Conservation (phyloP, 192 early-diverging fungal genomes). For the Linderina pennispora region DNA sequence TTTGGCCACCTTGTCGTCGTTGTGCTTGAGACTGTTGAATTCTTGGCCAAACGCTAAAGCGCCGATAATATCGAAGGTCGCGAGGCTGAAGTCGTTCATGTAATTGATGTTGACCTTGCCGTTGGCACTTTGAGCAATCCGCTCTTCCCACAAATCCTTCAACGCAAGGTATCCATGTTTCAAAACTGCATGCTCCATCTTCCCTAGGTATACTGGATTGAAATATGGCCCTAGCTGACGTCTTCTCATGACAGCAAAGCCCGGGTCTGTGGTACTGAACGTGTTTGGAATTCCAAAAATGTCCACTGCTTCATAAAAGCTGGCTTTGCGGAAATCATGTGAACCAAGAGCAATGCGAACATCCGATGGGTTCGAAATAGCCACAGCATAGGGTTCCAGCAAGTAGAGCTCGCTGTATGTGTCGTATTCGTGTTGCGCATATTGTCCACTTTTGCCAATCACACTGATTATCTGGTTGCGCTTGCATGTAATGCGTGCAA, state of each 20-base stretch:
- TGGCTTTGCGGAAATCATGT: background rate
- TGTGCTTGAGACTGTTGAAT: background rate
- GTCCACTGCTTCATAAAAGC: too few relatives aligned
- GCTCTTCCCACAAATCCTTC: background rate
- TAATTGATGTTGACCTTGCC: background rate
- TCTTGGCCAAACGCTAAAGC: background rate
- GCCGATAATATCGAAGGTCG: background rate
- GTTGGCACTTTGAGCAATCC: too few relatives aligned
- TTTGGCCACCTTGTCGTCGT: background rate
- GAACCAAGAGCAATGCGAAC: background rate
- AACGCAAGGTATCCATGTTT: background rate
- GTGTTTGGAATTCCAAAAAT: background rate
- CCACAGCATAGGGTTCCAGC: background rate
- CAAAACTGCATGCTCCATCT: background rate
- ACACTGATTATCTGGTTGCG: background rate
- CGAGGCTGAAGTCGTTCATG: background rate
- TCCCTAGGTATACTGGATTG: background rate
- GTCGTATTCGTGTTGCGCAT: background rate
- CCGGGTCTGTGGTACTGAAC: background rate
- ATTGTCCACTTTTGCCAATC: background rate
- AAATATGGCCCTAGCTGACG: background rate
- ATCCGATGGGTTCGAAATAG: background rate
- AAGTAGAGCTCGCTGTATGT: background rate
- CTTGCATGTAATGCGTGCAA: background rate
- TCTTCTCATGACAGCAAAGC: background rate